Evolutionary conservation across 352 stramenopile species (phyloP), one percentile per base, ranked within the genome.

Genomic region (Sclerospora graminicola): DNA sequence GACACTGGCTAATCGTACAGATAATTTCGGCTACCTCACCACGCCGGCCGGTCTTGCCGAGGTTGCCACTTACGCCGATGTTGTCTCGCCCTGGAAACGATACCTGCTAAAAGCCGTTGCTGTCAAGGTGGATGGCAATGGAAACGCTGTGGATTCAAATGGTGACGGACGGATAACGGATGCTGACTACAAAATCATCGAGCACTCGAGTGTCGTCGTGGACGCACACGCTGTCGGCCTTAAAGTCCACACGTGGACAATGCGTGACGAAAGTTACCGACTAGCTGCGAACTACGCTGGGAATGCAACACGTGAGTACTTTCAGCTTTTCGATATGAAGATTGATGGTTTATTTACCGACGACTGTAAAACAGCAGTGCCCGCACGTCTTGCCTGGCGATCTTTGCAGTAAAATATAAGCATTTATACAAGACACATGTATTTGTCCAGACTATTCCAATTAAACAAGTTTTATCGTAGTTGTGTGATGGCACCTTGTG

Each of bases 71-170:
- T 84, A 90, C 59, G 82, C 62, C 16, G 48, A 80, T 49, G 58
- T 70, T 34, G 65, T 94, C 33, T 83, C 80, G 30, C 75, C 73
- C 9, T 87, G 80, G 57, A 96, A 96, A 57, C 77, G 79, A 50
- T 78, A 88, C 39, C 35, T 95, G 29, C 54, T 88, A 13, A 69
- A 79, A 35, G 51, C 63, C 5, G 45, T 79, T 9, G 57, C 69
- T 3, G 51, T 60, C 14, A 52, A 82, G 45, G 43, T 77, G 28
- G 60, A 80, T 9, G 49, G 41, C 0, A 23, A 56, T 9, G 74
- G 63, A 34, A 72, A 55, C 26, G 56, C 63, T 9, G 62, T 66
- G 26, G 73, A 89, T 43, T 64, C 49, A 21, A 85, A 86, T 50
- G 77, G 71, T 18, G 75, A 93, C 51, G 70, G 65, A 20, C 37